Evolutionary conservation across 805 yeast species (phyloP).

Genomic region (Yarrowia sp.): DNA sequence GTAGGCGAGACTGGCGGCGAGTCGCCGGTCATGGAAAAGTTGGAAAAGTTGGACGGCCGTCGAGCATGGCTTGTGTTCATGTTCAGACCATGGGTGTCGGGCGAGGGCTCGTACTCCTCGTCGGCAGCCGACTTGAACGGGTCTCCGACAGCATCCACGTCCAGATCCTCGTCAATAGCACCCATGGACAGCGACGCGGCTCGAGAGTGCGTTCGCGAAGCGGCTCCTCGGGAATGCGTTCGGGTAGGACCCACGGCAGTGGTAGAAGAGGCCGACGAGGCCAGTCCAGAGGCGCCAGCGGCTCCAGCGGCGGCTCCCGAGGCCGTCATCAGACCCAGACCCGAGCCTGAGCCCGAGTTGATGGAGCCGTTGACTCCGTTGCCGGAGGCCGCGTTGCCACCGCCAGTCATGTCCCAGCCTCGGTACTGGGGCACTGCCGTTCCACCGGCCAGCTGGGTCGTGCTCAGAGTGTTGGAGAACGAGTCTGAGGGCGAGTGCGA

Average conservation of each 20-base stretch:
- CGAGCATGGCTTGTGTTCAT: constrained; percentile 7
- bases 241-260: constrained; percentile 20
- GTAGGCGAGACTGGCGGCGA: constrained; percentile 28
- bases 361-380: constrained; percentile 7
- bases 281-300: neutral
- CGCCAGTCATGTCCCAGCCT: constrained; percentile 35
- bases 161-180: constrained; percentile 17
- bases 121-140: constrained; percentile 20
- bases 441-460: constrained; percentile 11
- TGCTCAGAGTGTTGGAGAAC: constrained; percentile 19
- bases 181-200: constrained; percentile 30
- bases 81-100: constrained; percentile 19
- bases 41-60: constrained; percentile 16
- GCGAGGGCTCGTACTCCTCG: constrained; percentile 21
- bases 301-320: constrained; percentile 14
- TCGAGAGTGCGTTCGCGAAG: constrained; percentile 14
- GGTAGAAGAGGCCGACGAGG: constrained; percentile 3
- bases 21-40: constrained; percentile 15
- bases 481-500: constrained; percentile 30
- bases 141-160: neutral
- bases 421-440: constrained; percentile 21
- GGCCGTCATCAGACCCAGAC: constrained; percentile 8
- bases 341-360: constrained; percentile 28
- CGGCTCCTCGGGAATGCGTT: constrained; percentile 15
- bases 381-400: constrained; percentile 5